Conservation (phyloP, 192 early-diverging fungal genomes). For the Linnemannia elongata region DNA sequence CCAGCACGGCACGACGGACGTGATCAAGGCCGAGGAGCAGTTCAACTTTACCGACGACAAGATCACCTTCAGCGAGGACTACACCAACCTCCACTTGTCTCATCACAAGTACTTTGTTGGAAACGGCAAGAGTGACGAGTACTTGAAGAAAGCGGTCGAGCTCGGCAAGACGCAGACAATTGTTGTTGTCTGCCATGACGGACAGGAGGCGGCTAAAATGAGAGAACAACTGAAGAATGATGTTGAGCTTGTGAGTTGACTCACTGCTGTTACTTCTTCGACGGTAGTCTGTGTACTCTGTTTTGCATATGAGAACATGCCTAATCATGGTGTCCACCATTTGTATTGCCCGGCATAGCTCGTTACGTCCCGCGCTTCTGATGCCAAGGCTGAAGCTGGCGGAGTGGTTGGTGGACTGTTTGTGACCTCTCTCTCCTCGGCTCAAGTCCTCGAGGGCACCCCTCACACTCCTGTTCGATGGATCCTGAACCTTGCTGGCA, state of each 20-base stretch:
- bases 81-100: conserved; percentile 2
- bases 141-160: conserved; percentile 15
- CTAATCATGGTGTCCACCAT: too few relatives aligned
- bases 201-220: neutral
- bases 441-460: neutral
- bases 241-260: conserved; percentile 17
- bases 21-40: neutral
- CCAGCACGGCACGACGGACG: conserved; percentile 31
- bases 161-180: conserved; percentile 22
- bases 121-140: neutral
- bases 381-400: neutral
- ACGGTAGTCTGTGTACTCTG: neutral
- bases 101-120: conserved; percentile 17
- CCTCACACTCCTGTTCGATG: conserved; percentile 11
- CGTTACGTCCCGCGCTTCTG: neutral
- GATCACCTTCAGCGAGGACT: conserved; percentile 27
- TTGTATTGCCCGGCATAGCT: neutral
- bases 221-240: conserved; percentile 1
- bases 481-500: conserved; percentile 30
- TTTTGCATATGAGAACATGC: neutral
- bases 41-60: conserved; percentile 14
- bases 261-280: neutral
- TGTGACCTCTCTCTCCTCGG: conserved; percentile 4
- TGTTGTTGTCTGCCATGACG: conserved; percentile 33
- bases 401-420: conserved; percentile 14